Evolutionary conservation across 1,139 yeast genomes (phyloP), one percentile per base, ranked within the genome.

Genomic region (Geotrichum armillariae): DNA sequence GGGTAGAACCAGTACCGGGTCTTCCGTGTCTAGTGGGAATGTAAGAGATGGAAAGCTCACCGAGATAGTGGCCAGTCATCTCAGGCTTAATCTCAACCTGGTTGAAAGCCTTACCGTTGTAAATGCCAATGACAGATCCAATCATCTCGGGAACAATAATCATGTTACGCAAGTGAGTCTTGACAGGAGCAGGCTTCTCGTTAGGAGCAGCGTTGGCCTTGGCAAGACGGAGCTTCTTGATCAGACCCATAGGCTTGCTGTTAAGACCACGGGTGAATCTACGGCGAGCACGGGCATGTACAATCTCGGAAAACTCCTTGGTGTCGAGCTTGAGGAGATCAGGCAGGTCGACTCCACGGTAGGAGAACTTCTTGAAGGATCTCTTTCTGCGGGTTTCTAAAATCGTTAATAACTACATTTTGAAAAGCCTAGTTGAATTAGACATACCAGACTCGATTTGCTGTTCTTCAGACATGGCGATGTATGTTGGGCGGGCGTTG

Each of bases 21-120:
- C 96, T 90, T 82, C 98, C 98, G 83, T 91, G 98, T 84, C 95
- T 88, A 75, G 93, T 98, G 74, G 99, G 99, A 77, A 96, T 88
- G 84, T 94, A 94, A 71, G 99, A 80, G 79, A 94, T 93, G 73
- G 99, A 93, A 88, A 94, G 93, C 82, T 94, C 99, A 80, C 97
- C 99, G 72, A 94, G 88, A 94, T 94, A 94, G 86, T 91, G 96
- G 74, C 99, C 99, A 74, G 91, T 91, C 99, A 94, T 93, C 82
- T 94, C 99, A 71, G 99, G 97, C 78, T 82, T 90, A 78, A 94
- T 80, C 78, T 94, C 99, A 76, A 93, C 97, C 71, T 86, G 88
- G 95, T 91, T 93, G 95, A 94, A 94, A 69, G 82, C 90, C 83
- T 94, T 94, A 82, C 99, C 99, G 84, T 94, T 94, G 96, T 94